These are phyloP conservation scores for Scytalidium lignicola DNA, from an alignment of 2,329 filamentous ascomycete genomes.

Conservation along the genomic window DNA sequence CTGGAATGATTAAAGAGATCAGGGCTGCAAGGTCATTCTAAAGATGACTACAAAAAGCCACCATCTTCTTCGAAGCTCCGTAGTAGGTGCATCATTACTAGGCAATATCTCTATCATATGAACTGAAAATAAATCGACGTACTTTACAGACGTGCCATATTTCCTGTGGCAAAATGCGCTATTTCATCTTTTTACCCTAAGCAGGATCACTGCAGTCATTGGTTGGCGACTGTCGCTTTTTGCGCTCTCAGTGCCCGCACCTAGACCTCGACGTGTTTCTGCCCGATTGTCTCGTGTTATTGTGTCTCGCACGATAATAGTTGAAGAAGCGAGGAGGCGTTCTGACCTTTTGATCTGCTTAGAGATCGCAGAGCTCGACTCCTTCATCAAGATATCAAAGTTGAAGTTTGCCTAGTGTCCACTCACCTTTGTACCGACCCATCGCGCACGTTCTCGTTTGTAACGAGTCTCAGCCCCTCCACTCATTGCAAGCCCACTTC, in stretches of 20 bases:
- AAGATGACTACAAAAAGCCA: too few relatives aligned
- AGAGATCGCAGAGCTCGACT: background rate
- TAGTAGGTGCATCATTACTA: too few relatives aligned
- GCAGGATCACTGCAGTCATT: background rate
- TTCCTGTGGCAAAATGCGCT: background rate
- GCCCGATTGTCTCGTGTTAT: background rate
- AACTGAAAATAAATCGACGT: background rate
- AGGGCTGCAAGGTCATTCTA: too few relatives aligned
- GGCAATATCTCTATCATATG: background rate
- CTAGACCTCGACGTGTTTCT: background rate
- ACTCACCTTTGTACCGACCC: background rate
- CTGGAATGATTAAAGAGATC: too few relatives aligned
- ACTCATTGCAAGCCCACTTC: background rate
- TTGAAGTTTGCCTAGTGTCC: background rate
- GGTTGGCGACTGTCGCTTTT: background rate
- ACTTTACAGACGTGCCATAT: background rate
- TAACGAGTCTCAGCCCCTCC: background rate
- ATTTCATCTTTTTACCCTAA: background rate
- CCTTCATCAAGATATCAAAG: background rate
- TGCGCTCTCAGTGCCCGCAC: background rate
- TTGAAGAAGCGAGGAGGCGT: background rate
- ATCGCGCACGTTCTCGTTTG: background rate
- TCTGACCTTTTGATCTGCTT: background rate
- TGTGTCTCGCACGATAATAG: background rate
- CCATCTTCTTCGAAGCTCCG: too few relatives aligned